phyloP scores from a whole-genome alignment of 192 early-diverging fungal species.

The Coemansia furcata region DNA sequence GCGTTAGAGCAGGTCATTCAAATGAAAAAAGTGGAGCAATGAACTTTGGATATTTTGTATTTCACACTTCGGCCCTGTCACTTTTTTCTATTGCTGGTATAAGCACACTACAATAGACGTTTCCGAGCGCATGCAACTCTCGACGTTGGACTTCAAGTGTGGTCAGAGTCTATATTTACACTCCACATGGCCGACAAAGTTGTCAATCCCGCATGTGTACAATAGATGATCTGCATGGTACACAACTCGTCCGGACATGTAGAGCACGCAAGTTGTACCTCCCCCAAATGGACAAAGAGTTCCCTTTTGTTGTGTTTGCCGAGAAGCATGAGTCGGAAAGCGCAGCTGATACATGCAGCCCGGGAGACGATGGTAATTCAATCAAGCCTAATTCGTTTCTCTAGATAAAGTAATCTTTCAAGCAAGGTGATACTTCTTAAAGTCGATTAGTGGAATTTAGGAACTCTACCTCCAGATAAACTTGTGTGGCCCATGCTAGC shows the following conservation, averaged over 20 bases:
- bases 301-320: not conserved
- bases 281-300: not conserved
- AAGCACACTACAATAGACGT: no score
- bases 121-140: no score
- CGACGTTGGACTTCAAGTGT: no score
- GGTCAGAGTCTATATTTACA: no score
- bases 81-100: not conserved
- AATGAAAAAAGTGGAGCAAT: not conserved
- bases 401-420: not conserved
- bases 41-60: not conserved
- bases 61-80: not conserved
- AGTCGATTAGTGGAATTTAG: constrained; percentile 21
- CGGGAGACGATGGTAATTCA: not conserved
- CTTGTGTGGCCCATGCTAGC: constrained; percentile 8
- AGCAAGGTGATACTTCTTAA: not conserved
- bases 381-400: not conserved
- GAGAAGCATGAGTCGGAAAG: not conserved
- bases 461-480: constrained; percentile 6
- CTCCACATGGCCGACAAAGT: no score
- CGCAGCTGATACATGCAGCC: not conserved
- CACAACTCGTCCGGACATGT: no score
- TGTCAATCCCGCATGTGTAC: not conserved
- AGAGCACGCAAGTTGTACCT: no score
- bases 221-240: no score
- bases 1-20: not conserved